Percentiles rank a stretch among this genome's conserved stretches.
phyloP scores from a whole-genome alignment of 768 basidiomycete genomes.

The Kwoniella sp. region DNA sequence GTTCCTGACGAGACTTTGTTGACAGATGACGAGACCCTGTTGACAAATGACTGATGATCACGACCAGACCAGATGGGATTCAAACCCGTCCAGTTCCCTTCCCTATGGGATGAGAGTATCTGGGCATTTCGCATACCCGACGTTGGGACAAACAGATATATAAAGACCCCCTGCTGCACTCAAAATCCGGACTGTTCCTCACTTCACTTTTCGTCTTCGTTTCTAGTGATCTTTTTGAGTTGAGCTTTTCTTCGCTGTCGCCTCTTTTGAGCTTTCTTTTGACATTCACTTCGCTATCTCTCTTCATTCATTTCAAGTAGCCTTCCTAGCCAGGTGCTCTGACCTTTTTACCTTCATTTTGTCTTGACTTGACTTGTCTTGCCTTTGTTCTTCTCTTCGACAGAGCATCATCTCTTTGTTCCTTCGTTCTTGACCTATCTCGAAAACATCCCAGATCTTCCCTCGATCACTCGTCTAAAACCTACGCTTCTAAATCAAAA shows the following conservation, averaged over 20 bases:
- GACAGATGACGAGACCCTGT: neutral
- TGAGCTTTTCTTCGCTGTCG: conserved; percentile 6
- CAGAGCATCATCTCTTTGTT: conserved; percentile 19
- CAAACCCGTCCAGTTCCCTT: neutral
- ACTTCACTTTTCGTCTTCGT: conserved; percentile 13
- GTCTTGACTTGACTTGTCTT: neutral
- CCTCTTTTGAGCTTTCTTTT: conserved; percentile 5
- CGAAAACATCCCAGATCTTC: neutral
- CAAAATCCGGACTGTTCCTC: conserved; percentile 9
- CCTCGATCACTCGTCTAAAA: neutral
- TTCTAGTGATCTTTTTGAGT: neutral
- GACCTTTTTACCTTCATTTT: conserved; percentile 13
- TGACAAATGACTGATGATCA: neutral
- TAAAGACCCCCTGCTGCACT: neutral
- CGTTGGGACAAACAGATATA: conserved; percentile 3
- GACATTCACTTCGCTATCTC: conserved; percentile 24
- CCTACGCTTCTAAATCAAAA: neutral
- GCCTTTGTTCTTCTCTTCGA: conserved; percentile 21
- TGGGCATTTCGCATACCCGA: no score
- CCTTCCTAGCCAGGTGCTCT: conserved; percentile 25
- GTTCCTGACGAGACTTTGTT: neutral
- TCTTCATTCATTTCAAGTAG: conserved; percentile 4
- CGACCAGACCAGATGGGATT: conserved; percentile 11
- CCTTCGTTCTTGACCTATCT: neutral
- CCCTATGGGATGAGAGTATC: no score